Evolutionary conservation across 176 grass and related monocot species (phyloP).

Genomic region (Thalia dealbata): DNA sequence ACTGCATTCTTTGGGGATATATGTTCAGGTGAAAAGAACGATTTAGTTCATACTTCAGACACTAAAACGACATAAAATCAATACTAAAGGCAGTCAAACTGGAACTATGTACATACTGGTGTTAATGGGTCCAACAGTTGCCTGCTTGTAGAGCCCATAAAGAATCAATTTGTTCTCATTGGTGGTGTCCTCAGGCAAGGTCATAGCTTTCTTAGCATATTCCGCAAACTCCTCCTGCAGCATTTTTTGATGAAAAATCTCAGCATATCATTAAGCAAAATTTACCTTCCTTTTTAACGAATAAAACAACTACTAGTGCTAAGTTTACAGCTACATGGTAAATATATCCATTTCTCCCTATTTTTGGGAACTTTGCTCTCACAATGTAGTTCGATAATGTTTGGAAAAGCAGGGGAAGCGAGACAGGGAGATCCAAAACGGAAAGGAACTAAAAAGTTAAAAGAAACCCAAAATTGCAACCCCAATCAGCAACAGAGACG

Average conservation of each 20-base stretch:
- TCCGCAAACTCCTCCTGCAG: slow-evolving; percentile 66
- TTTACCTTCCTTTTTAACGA: too few species aligned
- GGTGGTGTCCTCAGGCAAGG: slow-evolving; percentile 32
- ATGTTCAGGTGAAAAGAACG: too few species aligned
- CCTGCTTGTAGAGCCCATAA: slow-evolving; percentile 78
- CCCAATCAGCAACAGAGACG: neutral
- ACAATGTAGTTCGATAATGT: too few species aligned
- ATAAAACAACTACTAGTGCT: too few species aligned
- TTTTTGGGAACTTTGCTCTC: too few species aligned
- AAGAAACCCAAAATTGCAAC: neutral
- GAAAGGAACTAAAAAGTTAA: neutral
- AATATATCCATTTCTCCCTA: too few species aligned
- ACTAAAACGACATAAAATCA: neutral
- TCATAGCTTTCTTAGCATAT: slow-evolving; percentile 58
- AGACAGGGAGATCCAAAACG: too few species aligned
- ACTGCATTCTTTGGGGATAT: too few species aligned
- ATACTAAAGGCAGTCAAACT: neutral
- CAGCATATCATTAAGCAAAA: neutral
- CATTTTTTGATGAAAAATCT: neutral
- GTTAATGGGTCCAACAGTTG: slow-evolving; percentile 52
- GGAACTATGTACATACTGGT: slow-evolving; percentile 30
- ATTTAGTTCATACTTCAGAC: neutral
- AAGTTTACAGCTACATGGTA: too few species aligned
- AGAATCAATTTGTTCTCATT: slow-evolving; percentile 59
- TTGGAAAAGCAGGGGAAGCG: too few species aligned